These are phyloP conservation scores for Protea cynaroides DNA, from an alignment of 164 flowering plant species.

Conservation along the genomic window DNA sequence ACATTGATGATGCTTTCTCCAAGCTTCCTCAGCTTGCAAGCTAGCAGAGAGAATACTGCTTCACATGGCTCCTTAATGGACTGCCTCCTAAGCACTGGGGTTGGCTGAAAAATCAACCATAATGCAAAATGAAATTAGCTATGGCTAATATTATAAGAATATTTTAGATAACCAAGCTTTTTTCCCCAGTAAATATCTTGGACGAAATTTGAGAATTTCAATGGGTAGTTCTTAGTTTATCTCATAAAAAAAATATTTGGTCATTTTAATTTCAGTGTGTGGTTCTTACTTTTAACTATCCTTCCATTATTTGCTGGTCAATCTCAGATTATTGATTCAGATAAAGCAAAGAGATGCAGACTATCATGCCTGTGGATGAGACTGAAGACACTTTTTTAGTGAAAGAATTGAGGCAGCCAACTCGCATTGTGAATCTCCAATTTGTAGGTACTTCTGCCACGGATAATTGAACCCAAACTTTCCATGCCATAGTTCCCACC, in stretches of 20 bases:
- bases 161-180: too few relatives aligned
- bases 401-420: constrained; percentile 40
- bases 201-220: too few relatives aligned
- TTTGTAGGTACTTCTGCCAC: constrained; percentile 51
- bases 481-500: constrained; percentile 89
- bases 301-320: too few relatives aligned
- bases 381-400: constrained; percentile 37
- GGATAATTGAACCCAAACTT: constrained; percentile 54
- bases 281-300: too few relatives aligned
- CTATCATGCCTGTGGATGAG: constrained; percentile 40
- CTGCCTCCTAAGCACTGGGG: constrained; percentile 16
- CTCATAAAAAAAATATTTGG: too few relatives aligned
- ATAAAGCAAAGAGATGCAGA: neutral
- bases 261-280: too few relatives aligned
- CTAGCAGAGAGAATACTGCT: constrained; percentile 21
- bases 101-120: constrained; percentile 17
- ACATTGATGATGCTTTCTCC: constrained; percentile 41
- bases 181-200: too few relatives aligned
- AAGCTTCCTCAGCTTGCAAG: constrained; percentile 39
- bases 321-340: too few relatives aligned
- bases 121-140: neutral
- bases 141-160: too few relatives aligned
- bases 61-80: constrained; percentile 38
- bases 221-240: too few relatives aligned
- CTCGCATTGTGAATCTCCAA: constrained; percentile 56